Conservation (phyloP, 345 rosid genomes). For the Populus euphratica region DNA sequence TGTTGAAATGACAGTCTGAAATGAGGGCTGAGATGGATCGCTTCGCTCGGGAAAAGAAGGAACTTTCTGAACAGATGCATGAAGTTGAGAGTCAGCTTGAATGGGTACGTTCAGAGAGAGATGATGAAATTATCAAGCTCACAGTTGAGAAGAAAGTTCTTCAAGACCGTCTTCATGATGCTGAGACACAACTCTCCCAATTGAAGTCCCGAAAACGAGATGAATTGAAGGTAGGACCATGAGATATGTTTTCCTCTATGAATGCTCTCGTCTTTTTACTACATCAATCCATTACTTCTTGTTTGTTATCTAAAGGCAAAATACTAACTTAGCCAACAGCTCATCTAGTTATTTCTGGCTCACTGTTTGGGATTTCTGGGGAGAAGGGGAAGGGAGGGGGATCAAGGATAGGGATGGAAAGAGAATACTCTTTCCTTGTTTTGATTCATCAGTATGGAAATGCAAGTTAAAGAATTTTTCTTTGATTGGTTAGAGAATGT, state of each 20-base stretch:
- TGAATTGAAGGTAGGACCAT: conserved; percentile 73
- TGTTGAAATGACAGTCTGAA: conserved; percentile 64
- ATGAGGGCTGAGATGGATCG: conserved; percentile 85
- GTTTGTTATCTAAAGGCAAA: not conserved
- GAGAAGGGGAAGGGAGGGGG: not conserved
- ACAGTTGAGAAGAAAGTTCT: conserved; percentile 71
- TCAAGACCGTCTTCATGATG: conserved; percentile 91
- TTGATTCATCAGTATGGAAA: not conserved
- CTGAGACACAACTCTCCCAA: conserved; percentile 78
- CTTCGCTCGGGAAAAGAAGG: conserved; percentile 80
- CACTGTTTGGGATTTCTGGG: not conserved
- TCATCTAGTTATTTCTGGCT: not conserved
- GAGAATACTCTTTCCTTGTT: not conserved
- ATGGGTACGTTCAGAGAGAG: conserved; percentile 91
- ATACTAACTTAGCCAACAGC: not conserved
- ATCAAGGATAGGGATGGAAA: not conserved
- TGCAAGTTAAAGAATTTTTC: not conserved
- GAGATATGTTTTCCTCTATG: not conserved
- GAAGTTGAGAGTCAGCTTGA: conserved; percentile 94
- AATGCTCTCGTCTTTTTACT: not conserved
- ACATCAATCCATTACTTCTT: not conserved
- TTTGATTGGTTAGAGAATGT: not conserved
- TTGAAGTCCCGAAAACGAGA: conserved; percentile 91
- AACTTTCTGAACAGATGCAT: conserved; percentile 72
- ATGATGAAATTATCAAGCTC: conserved; percentile 74